Base-by-base conservation (phyloP, 1,284 basidiomycete species). In the Papiliotrema laurentii region DNA sequence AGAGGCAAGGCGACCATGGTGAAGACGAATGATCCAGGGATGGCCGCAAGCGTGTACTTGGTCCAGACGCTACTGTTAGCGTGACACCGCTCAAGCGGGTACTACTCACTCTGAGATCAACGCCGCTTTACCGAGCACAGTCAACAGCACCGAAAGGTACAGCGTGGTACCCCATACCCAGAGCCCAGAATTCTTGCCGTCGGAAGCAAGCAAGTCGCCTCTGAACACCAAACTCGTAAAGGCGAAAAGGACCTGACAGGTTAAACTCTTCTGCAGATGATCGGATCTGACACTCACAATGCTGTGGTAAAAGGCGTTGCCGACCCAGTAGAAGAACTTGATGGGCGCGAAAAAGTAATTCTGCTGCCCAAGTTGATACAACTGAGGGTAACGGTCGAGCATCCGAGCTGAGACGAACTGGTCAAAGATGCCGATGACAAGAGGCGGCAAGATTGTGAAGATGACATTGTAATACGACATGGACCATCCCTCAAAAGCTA, bases 91-190 rank as follows among this genome's bases (percentile, higher is more conserved):
- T 22, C 43, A 25, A 41, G 3, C 48, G n/a, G 19, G 13, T 22
- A 5, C 14, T 19, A 80, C 89, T 66, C 68, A 96, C 91, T 98
- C 94, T 6, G 94, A 97, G 43, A 98, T 88, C 49, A 99, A 75
- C 1, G 94, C 94, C 7, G 96, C 96, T 73, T 98, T 99, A 41
- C 93, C 94, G 6, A 99, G 80, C 7, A 98, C 94, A 0, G 94
- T 98, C 48, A 97, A 79, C 28, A 98, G 79, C 5, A 97, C 89
- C 2, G 87, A 83, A 41, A 98, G 82, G 71, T 97, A 98, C 16
- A 98, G 76, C 18, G 87, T 88, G 3, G 91, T 97, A 45, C 96
- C 96, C 94, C 94, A 98, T 62, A 94, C 88, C 96, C 96, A 99
- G 73, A 91, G 86, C 6, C 93, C 93, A 11, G 85, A 83, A 68